Percentiles rank a stretch among this genome's conserved stretches.
Evolutionary conservation across 169 alveolate genomes (phyloP).

Genomic region (Plasmodium gaboni): DNA sequence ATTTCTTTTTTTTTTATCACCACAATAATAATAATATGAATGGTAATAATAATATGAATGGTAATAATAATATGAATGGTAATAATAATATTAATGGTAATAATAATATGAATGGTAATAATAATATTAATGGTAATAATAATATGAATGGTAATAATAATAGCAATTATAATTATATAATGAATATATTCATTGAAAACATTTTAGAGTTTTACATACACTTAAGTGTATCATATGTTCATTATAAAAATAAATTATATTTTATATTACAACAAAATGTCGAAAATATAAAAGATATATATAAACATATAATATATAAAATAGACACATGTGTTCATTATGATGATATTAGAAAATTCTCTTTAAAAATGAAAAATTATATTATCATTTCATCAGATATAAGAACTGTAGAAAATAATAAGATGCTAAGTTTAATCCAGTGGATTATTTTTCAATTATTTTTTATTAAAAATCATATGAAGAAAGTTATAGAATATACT

Average conservation of each 20-base stretch:
- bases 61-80: too few relatives aligned
- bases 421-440: not conserved
- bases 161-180: not conserved
- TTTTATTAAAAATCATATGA: slow-evolving; percentile 34
- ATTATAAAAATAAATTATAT: slow-evolving; percentile 15
- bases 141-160: not conserved
- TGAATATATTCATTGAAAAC: slow-evolving; percentile 21
- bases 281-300: not conserved
- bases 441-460: slow-evolving; percentile 52
- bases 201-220: slow-evolving; percentile 46
- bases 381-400: not conserved
- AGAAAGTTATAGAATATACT: not conserved
- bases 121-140: too few relatives aligned
- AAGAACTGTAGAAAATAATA: not conserved
- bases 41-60: too few relatives aligned
- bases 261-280: not conserved
- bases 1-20: slow-evolving; percentile 11
- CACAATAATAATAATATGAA: too few relatives aligned
- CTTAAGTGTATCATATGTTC: slow-evolving; percentile 6
- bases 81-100: too few relatives aligned
- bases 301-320: not conserved
- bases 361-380: not conserved
- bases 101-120: not conserved
- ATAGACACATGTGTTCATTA: not conserved
- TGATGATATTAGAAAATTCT: not conserved